Evolutionary conservation across 306 rosid genomes (phyloP).

Genomic region (Sophora flavescens): DNA sequence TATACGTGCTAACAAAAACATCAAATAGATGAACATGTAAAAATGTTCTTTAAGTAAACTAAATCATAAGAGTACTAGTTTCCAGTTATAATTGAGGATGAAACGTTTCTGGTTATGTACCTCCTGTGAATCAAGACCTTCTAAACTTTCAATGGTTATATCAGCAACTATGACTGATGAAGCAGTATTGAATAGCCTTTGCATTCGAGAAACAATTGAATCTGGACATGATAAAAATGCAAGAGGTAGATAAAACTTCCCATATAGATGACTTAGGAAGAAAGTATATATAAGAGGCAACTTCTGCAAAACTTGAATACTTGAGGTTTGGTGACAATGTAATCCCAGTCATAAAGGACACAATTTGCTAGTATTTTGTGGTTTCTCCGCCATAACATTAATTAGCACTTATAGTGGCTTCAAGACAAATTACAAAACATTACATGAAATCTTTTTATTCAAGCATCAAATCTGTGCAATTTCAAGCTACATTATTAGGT

Average conservation of each 20-base stretch:
- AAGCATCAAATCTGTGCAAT: constrained; percentile 20
- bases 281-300: constrained; percentile 1
- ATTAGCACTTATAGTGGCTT: constrained; percentile 20
- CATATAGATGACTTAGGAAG: not conserved
- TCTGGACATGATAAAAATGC: constrained; percentile 51
- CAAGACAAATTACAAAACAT: constrained; percentile 29
- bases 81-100: constrained; percentile 25
- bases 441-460: not conserved
- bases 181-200: constrained; percentile 63
- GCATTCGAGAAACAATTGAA: constrained; percentile 69
- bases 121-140: constrained; percentile 80
- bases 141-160: constrained; percentile 63
- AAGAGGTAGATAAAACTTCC: not conserved
- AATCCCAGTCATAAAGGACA: not conserved
- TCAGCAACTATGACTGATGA: constrained; percentile 74
- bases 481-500: constrained; percentile 12
- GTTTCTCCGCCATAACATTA: constrained; percentile 18
- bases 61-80: constrained; percentile 19
- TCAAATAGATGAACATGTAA: constrained; percentile 24
- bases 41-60: constrained; percentile 22
- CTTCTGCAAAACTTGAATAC: constrained; percentile 18
- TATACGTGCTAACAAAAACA: constrained; percentile 16
- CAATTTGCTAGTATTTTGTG: not conserved
- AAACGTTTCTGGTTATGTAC: constrained; percentile 49
- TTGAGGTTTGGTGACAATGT: constrained; percentile 9